Base-by-base conservation (phyloP, 768 basidiomycete genomes). In the Hydnomerulius pinastri region DNA sequence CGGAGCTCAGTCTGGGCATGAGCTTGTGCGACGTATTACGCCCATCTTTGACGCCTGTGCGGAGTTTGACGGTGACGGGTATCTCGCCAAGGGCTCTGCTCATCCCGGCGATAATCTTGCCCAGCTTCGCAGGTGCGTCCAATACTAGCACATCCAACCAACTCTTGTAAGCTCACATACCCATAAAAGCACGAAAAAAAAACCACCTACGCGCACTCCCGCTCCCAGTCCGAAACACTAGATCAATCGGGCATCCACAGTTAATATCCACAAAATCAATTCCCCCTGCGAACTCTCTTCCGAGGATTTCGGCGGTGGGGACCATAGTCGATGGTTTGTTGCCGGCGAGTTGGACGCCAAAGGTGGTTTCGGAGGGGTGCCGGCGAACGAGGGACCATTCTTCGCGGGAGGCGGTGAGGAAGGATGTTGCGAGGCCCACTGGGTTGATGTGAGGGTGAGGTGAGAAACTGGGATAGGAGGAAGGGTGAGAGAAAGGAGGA, bases 191-290 rank as follows among this genome's bases (percentile, higher is more conserved):
- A 21, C 2, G 10, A 4, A 21, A 32, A n/a, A 9, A 10, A 18
- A 37, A 37, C 25, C 38, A 85, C 88, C 43, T 60, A 94, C 93
- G 68, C 23, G 94, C 94, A 50, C 88, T 90, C 0, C 94, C 94
- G 48, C 92, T 93, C 3, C 94, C 94, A 12, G 81, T 80, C 60
- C 88, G 89, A 72, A 95, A 97, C 1, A 99, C 91, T 36, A 98
- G 74, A 68, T 99, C 97, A 58, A 98, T 98, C 4, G 97, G 97
- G 68, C 97, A 98, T 6, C 95, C 95, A 68, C 92, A 91, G 62
- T 99, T 99, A 56, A 98, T 71, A 62, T 99, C 95, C 1, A 95
- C 90, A 60, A 97, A 98, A 62, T 98, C 92, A 18, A 97, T 70
- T 17, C 77, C 76, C 11, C 77, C 73, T 1, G 75, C 75, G 57